These are phyloP conservation scores for Nemania bipapillata DNA, from an alignment of 2,329 filamentous ascomycete genomes.

Conservation along the genomic window DNA sequence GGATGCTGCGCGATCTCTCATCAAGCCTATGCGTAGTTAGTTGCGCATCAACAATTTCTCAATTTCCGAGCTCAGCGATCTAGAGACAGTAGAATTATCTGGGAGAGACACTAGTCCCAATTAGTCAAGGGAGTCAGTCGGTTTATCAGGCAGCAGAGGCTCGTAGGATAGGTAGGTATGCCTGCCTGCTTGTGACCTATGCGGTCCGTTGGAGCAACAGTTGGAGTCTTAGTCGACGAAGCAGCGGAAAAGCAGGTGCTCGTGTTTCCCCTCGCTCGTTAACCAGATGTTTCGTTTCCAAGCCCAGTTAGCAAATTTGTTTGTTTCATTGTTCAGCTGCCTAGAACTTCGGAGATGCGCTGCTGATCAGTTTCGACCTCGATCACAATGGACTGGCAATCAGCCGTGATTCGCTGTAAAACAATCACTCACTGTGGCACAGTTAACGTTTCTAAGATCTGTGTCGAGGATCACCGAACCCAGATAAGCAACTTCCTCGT, in stretches of 20 bases:
- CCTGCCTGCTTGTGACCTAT: neutral
- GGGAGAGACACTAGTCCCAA: neutral
- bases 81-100: neutral
- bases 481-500: neutral
- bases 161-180: neutral
- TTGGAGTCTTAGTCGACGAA: conserved; percentile 7
- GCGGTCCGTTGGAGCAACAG: neutral
- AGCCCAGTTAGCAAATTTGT: neutral
- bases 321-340: neutral
- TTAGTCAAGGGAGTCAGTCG: neutral
- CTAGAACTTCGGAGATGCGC: neutral
- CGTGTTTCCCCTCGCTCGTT: neutral
- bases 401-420: conserved; percentile 9
- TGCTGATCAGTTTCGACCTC: conserved; percentile 1
- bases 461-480: neutral
- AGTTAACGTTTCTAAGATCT: conserved; percentile 11
- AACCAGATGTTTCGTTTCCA: neutral
- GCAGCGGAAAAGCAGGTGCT: conserved; percentile 3
- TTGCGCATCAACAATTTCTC: neutral
- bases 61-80: neutral
- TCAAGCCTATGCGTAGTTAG: neutral
- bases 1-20: neutral
- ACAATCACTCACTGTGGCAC: conserved; percentile 15
- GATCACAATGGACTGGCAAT: conserved; percentile 9
- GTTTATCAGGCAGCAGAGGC: neutral